phyloP scores from a whole-genome alignment of 1,284 basidiomycete species.

The Lentinus polychrous region DNA sequence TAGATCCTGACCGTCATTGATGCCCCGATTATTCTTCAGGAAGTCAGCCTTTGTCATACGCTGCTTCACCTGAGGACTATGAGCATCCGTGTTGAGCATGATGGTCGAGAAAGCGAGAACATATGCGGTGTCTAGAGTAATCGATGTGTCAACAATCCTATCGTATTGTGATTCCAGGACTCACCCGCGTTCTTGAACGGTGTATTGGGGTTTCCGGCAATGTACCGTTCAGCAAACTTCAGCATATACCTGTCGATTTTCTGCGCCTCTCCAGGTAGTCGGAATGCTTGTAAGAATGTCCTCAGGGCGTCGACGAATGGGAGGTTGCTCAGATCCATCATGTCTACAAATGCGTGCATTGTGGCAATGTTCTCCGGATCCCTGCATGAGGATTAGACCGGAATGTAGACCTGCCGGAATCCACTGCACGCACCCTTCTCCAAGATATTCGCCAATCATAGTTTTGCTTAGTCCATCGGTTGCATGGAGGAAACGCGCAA shows the following conservation, averaged over 20 bases:
- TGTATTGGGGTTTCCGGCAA: slow-evolving; percentile 77
- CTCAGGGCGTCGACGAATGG: slow-evolving; percentile 86
- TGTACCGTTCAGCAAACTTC: slow-evolving; percentile 94
- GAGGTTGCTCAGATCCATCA: slow-evolving; percentile 77
- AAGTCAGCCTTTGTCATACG: slow-evolving; percentile 91
- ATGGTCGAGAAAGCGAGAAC: slow-evolving; percentile 92
- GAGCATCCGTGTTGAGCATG: slow-evolving; percentile 92
- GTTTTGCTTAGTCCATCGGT: slow-evolving; percentile 95
- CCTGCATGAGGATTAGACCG: slow-evolving; percentile 32
- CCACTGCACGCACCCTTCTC: slow-evolving; percentile 71
- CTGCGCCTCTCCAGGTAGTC: slow-evolving; percentile 91
- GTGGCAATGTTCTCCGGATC: slow-evolving; percentile 83
- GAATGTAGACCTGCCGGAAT: slow-evolving; percentile 9
- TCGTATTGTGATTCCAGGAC: slow-evolving; percentile 15
- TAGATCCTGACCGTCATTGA: slow-evolving; percentile 85
- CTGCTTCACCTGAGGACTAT: slow-evolving; percentile 89
- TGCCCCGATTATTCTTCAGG: slow-evolving; percentile 88
- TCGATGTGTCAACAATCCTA: neutral
- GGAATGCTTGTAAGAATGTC: slow-evolving; percentile 86
- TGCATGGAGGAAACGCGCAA: slow-evolving; percentile 83
- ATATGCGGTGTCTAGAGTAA: slow-evolving; percentile 75
- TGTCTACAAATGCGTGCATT: slow-evolving; percentile 96
- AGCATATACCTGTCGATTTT: slow-evolving; percentile 99
- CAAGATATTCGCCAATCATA: slow-evolving; percentile 97
- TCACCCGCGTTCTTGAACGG: slow-evolving; percentile 79